A percentile compares a stretch with the other conserved stretches of the same genome.
Evolutionary conservation across 208 protist genomes (phyloP).

Genomic region (Leishmania martiniquensis): DNA sequence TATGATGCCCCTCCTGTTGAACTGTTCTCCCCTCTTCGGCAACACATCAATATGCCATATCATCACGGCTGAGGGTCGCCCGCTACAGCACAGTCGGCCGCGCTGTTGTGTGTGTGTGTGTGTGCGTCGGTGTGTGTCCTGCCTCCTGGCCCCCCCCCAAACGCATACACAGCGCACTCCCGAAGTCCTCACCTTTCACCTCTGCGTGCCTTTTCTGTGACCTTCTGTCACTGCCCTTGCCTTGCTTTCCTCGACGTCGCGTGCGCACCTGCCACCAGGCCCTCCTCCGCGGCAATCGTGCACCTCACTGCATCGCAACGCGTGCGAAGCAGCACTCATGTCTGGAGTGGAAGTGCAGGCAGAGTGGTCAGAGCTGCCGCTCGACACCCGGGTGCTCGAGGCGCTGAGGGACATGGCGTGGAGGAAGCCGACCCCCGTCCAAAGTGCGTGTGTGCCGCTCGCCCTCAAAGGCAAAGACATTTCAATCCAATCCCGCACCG

Average conservation of each 20-base stretch:
- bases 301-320: slow-evolving; percentile 7
- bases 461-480: slow-evolving; percentile 93
- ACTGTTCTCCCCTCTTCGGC: background rate
- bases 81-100: background rate
- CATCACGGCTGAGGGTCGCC: background rate
- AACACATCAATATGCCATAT: background rate
- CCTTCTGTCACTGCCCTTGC: background rate
- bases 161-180: no score
- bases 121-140: no score
- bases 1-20: background rate
- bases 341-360: slow-evolving; percentile 29
- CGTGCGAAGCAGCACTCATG: slow-evolving; percentile 13
- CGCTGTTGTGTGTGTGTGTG: background rate
- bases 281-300: background rate
- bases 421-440: slow-evolving; percentile 92
- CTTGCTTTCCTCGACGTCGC: background rate
- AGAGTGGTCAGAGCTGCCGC: slow-evolving; percentile 79
- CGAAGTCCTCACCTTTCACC: background rate
- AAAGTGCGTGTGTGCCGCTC: slow-evolving; percentile 93
- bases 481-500: slow-evolving; percentile 88
- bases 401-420: slow-evolving; percentile 85
- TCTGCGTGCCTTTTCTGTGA: background rate
- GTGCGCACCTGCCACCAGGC: background rate
- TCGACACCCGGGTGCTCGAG: slow-evolving; percentile 84
- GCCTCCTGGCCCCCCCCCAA: no score